Conservation (phyloP, 2,329 filamentous ascomycete species). For the Gaeumannomyces sp. region DNA sequence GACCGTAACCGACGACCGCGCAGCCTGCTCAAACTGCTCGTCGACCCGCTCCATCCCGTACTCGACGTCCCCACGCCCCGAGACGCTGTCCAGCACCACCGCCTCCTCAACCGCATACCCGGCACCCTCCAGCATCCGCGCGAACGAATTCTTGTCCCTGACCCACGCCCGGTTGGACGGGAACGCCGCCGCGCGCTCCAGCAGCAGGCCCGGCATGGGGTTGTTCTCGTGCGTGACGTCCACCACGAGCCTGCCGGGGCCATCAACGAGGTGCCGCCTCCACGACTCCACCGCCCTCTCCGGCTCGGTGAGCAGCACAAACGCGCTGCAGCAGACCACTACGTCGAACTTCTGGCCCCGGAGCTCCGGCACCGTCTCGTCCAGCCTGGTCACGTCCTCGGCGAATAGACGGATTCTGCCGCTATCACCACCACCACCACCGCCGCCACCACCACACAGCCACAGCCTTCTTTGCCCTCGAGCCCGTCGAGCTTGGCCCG, state of each 20-base stretch:
- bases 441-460: too few relatives aligned
- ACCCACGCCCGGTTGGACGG: constrained; percentile 26
- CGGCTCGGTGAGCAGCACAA: constrained; percentile 26
- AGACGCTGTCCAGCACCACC: constrained; percentile 21
- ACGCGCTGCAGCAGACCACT: constrained; percentile 28
- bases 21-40: constrained; percentile 22
- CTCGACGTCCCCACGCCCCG: constrained; percentile 19
- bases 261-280: constrained; percentile 22
- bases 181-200: constrained; percentile 22
- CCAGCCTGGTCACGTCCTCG: constrained; percentile 24
- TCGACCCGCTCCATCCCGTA: constrained; percentile 22
- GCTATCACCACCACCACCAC: constrained; percentile 10
- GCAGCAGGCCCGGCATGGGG: constrained; percentile 18
- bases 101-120: constrained; percentile 23
- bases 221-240: constrained; percentile 28
- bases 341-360: constrained; percentile 22
- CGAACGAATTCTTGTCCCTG: constrained; percentile 22
- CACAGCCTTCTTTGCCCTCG: constrained; percentile 15
- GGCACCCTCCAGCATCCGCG: constrained; percentile 20
- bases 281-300: constrained; percentile 22
- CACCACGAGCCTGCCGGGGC: constrained; percentile 23
- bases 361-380: constrained; percentile 14
- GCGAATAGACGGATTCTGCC: constrained; percentile 19
- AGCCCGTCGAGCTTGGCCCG: constrained; percentile 11
- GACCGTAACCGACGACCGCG: constrained; percentile 18